Base-by-base conservation (phyloP, 768 basidiomycete genomes). In the Phallus indusiatus region DNA sequence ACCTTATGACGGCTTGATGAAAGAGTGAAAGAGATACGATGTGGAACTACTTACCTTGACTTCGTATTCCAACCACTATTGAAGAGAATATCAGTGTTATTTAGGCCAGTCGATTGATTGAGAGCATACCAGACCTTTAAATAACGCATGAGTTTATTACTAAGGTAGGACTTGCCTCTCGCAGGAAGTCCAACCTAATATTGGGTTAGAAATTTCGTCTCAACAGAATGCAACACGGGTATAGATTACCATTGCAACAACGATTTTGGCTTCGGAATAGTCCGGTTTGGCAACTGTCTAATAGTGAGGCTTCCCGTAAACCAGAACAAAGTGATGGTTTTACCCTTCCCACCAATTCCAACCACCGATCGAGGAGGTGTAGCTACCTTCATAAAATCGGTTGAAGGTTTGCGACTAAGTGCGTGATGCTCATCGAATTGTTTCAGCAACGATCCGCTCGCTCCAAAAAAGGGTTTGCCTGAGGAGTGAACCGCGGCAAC, bases 191-290 rank as follows among this genome's bases (percentile, higher is more conserved):
- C 96, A 61, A 98, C 93, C 92, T 94, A 64, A 46, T 34, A 36
- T 22, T 21, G 51, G 20, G 33, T 46, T 20, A 60, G 24, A 17
- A 18, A 21, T 48, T 14, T 21, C 17, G 55, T 33, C 20, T 47
- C 22, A 47, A 16, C 36, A 3, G 11, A 55, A 22, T 53, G 55
- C 56, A 42, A 14, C 47, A 48, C 53, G 34, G 33, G 17, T 21
- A 49, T 56, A 14, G 60, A 73, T 53, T 55, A 93, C 95, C 91
- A 97, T 97, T 2, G 95, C 95, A 11, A 98, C 81, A 7, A 99
- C 93, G 64, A 99, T 96, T 81, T 98, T 99, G 37, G 92, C 91
- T 68, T 97, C 94, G 2, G 94, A 96, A 66, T 98, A 98, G 68
- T 99, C 96, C 5, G 96, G 96, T 71, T 95, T 97, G 56, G 90